Conservation (phyloP, 2,329 filamentous ascomycete species). For the Didymella lethalis region DNA sequence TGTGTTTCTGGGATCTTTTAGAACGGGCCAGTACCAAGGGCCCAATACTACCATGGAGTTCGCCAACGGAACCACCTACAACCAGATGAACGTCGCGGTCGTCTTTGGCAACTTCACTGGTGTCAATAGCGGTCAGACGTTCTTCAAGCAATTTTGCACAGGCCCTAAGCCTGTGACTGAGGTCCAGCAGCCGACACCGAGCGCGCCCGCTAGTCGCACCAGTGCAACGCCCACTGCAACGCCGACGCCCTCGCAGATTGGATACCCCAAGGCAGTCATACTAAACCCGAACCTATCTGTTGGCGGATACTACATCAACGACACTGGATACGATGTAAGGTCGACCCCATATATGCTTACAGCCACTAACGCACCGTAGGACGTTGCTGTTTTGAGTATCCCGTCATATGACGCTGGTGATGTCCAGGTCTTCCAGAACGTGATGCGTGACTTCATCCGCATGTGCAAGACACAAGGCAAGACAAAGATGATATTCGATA, state of each 20-base stretch:
- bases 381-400: slow-evolving; percentile 58
- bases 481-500: slow-evolving; percentile 70
- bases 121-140: slow-evolving; percentile 50
- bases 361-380: slow-evolving; percentile 47
- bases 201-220: slow-evolving; percentile 25
- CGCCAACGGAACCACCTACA: slow-evolving; percentile 47
- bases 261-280: slow-evolving; percentile 52
- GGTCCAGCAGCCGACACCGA: slow-evolving; percentile 23
- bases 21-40: slow-evolving; percentile 43
- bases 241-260: slow-evolving; percentile 41
- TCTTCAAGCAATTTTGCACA: slow-evolving; percentile 52
- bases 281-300: slow-evolving; percentile 49
- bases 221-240: slow-evolving; percentile 25
- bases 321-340: slow-evolving; percentile 49
- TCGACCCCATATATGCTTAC: slow-evolving; percentile 29
- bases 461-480: slow-evolving; percentile 58
- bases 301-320: slow-evolving; percentile 57
- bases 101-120: slow-evolving; percentile 44
- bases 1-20: slow-evolving; percentile 42
- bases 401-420: slow-evolving; percentile 49
- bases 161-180: slow-evolving; percentile 32
- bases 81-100: slow-evolving; percentile 44
- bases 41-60: slow-evolving; percentile 48
- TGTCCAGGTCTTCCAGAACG: slow-evolving; percentile 49
- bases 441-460: slow-evolving; percentile 57